Percentiles rank a stretch among this genome's conserved stretches.
phyloP scores from a whole-genome alignment of 2,329 filamentous ascomycete species.

The Helicocarpus griseus region DNA sequence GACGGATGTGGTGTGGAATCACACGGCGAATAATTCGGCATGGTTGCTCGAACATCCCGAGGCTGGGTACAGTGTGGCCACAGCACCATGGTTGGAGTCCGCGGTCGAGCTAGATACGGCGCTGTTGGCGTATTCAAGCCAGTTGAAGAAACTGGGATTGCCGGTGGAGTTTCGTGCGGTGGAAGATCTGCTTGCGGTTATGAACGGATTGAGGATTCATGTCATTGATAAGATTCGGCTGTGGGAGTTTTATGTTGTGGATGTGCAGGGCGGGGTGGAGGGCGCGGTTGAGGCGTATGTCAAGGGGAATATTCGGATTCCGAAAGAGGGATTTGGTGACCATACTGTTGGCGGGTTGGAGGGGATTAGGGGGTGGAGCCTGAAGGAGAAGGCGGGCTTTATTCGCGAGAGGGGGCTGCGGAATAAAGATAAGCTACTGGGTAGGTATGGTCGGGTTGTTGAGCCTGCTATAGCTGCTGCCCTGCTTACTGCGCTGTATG shows the following conservation, averaged over 20 bases:
- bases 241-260: constrained; percentile 88
- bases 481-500: constrained; percentile 58
- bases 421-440: constrained; percentile 65
- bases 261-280: constrained; percentile 63
- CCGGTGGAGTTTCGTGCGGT: constrained; percentile 61
- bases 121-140: constrained; percentile 55
- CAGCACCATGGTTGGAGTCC: constrained; percentile 62
- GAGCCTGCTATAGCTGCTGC: constrained; percentile 62
- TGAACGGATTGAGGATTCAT: constrained; percentile 72
- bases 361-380: constrained; percentile 43
- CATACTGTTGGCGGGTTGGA: constrained; percentile 42
- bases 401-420: constrained; percentile 59
- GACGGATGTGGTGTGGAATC: constrained; percentile 96
- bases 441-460: constrained; percentile 63
- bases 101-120: constrained; percentile 68
- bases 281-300: constrained; percentile 64
- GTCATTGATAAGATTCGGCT: constrained; percentile 69
- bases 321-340: constrained; percentile 43
- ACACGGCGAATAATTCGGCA: constrained; percentile 89
- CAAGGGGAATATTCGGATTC: constrained; percentile 46
- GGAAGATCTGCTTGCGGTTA: constrained; percentile 68
- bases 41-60: constrained; percentile 95
- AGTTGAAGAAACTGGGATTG: constrained; percentile 58
- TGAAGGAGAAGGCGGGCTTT: constrained; percentile 49
- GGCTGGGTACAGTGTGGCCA: constrained; percentile 86